These are phyloP conservation scores for Paralagenidium karlingii DNA, from an alignment of 352 stramenopile genomes.

Conservation along the genomic window DNA sequence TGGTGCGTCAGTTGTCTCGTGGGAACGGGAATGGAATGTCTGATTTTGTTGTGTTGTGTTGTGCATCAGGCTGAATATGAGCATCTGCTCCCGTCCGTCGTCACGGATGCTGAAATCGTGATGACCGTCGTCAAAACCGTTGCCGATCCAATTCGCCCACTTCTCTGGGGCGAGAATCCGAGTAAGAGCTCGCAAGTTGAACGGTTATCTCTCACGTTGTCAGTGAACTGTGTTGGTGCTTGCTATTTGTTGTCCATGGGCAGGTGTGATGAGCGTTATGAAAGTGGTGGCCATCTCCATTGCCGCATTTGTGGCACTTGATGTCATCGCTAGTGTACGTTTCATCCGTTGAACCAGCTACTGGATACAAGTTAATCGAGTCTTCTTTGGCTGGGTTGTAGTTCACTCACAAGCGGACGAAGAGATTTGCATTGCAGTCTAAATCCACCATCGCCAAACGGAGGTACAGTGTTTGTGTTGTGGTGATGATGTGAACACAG, in stretches of 20 bases:
- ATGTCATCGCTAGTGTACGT: conserved; percentile 22
- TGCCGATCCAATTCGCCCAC: conserved; percentile 18
- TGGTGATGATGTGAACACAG: not conserved
- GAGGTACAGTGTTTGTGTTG: conserved; percentile 7
- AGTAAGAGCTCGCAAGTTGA: conserved; percentile 3
- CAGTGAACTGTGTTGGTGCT: not conserved
- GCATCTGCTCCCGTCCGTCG: conserved; percentile 12
- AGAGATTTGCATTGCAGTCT: conserved; percentile 22
- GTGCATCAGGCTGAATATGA: conserved; percentile 21
- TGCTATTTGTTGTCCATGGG: not conserved
- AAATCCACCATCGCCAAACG: conserved; percentile 19
- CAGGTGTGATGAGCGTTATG: conserved; percentile 8
- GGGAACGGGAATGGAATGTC: not conserved
- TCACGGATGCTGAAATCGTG: conserved; percentile 23
- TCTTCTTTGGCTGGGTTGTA: too few relatives aligned
- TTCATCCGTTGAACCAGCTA: not conserved
- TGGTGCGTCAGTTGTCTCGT: conserved; percentile 11
- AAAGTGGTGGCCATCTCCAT: conserved; percentile 17
- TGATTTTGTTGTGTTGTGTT: not conserved
- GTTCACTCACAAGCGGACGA: conserved; percentile 22
- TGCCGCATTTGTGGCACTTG: conserved; percentile 20
- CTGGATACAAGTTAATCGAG: conserved; percentile 1
- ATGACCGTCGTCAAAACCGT: conserved; percentile 18
- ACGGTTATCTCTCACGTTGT: conserved; percentile 1
- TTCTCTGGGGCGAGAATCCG: conserved; percentile 15